phyloP scores from a whole-genome alignment of 305 asterid genomes.

The Solanum hybrid region DNA sequence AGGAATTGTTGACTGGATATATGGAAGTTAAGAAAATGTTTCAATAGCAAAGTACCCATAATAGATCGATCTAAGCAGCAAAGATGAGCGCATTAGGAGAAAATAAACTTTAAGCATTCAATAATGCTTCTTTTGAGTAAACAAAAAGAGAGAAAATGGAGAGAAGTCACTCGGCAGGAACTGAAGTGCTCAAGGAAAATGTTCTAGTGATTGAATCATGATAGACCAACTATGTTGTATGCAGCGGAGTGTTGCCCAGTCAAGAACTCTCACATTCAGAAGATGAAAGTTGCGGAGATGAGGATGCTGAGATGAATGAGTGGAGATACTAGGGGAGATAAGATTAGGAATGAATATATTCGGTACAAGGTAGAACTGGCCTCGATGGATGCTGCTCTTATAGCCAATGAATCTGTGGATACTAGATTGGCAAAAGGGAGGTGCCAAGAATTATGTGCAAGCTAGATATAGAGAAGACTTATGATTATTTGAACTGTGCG shows the following conservation, averaged over 20 bases:
- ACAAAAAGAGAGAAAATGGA: not conserved
- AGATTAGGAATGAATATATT: not conserved
- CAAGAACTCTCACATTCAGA: not conserved
- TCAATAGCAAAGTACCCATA: not conserved
- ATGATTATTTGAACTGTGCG: not conserved
- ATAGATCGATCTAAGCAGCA: not conserved
- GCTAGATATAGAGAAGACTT: not conserved
- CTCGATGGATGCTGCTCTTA: not conserved
- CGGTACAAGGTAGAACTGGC: not conserved
- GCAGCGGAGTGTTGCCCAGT: not conserved
- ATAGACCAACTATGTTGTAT: not conserved
- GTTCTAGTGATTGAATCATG: not conserved
- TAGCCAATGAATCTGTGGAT: not conserved
- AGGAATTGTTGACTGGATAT: not conserved
- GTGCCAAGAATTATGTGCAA: not conserved
- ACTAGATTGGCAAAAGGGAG: not conserved
- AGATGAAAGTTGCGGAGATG: not conserved
- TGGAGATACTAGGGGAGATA: not conserved
- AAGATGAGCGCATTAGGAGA: not conserved
- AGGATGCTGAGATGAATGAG: not conserved
- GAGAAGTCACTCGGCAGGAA: not conserved
- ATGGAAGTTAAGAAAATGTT: not conserved
- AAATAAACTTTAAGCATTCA: not conserved
- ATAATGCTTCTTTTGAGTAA: not conserved
- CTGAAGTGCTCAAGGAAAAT: not conserved